Evolutionary conservation across 192 early-diverging fungal species (phyloP).

Genomic region (Coemansia sp.): DNA sequence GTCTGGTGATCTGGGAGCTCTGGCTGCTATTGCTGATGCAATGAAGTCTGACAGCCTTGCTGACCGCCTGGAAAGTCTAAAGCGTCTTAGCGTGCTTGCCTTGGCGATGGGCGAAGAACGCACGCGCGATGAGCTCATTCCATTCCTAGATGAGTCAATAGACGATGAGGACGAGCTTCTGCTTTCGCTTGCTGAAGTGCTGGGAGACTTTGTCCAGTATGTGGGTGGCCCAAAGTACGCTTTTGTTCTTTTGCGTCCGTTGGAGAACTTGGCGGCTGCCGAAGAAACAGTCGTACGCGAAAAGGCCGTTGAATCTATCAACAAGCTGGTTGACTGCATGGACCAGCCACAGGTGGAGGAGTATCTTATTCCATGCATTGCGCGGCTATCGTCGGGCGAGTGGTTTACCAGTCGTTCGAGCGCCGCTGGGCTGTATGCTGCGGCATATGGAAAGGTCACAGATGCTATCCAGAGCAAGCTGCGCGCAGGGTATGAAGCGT

Average conservation of each 20-base stretch:
- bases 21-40: slow-evolving; percentile 54
- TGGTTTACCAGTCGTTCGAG: slow-evolving; percentile 98
- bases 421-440: slow-evolving; percentile 91
- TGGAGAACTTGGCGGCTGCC: slow-evolving; percentile 96
- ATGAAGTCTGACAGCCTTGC: slow-evolving; percentile 55
- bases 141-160: slow-evolving; percentile 98
- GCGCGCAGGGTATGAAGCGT: slow-evolving; percentile 73
- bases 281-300: slow-evolving; percentile 98
- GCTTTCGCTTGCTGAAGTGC: slow-evolving; percentile 88
- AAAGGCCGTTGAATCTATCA: slow-evolving; percentile 95
- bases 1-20: slow-evolving; percentile 45
- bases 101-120: slow-evolving; percentile 92
- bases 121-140: slow-evolving; percentile 93
- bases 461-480: slow-evolving; percentile 82
- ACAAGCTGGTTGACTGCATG: slow-evolving; percentile 76
- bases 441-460: slow-evolving; percentile 72
- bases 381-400: slow-evolving; percentile 87
- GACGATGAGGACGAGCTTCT: slow-evolving; percentile 99
- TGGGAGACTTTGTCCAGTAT: slow-evolving; percentile 89
- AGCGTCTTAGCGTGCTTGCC: slow-evolving; percentile 60
- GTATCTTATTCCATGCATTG: slow-evolving; percentile 87
- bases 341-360: slow-evolving; percentile 83
- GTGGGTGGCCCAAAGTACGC: slow-evolving; percentile 89
- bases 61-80: slow-evolving; percentile 56
- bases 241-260: slow-evolving; percentile 82